phyloP scores from a whole-genome alignment of 2,329 filamentous ascomycete genomes.

The Trichoderma koningiopsis region DNA sequence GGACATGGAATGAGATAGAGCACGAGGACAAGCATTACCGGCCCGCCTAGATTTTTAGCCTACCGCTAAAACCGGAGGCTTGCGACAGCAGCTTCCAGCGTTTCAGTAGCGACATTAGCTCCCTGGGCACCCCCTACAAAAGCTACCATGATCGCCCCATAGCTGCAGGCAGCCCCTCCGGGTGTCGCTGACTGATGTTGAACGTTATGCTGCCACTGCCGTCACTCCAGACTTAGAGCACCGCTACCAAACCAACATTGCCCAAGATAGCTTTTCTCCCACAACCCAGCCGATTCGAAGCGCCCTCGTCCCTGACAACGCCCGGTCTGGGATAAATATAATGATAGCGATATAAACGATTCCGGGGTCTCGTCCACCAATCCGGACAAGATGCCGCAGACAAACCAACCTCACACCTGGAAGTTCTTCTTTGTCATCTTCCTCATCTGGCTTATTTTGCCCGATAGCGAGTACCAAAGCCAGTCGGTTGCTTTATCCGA shows the following conservation, averaged over 20 bases:
- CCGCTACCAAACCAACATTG: not conserved
- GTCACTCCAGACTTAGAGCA: not conserved
- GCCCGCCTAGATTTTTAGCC: not conserved
- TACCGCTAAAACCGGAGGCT: not conserved
- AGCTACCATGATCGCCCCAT: not conserved
- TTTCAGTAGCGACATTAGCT: constrained; percentile 10
- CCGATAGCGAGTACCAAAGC: constrained; percentile 40
- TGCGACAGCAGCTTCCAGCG: constrained; percentile 9
- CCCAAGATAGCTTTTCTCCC: not conserved
- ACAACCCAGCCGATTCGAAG: not conserved
- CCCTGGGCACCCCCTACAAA: not conserved
- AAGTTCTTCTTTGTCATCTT: constrained; percentile 37
- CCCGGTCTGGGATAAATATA: constrained; percentile 10
- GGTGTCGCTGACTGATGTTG: not conserved
- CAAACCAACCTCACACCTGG: constrained; percentile 45
- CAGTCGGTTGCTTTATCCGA: constrained; percentile 41
- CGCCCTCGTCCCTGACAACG: not conserved
- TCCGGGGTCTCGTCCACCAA: constrained; percentile 23
- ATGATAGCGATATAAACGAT: constrained; percentile 26
- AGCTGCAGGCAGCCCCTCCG: not conserved
- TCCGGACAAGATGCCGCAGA: constrained; percentile 48
- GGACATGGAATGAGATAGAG: not conserved
- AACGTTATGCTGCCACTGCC: not conserved
- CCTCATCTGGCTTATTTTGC: constrained; percentile 46
- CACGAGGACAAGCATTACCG: not conserved